Base-by-base conservation (phyloP, 192 early-diverging fungal species). In the Linnemannia exigua region DNA sequence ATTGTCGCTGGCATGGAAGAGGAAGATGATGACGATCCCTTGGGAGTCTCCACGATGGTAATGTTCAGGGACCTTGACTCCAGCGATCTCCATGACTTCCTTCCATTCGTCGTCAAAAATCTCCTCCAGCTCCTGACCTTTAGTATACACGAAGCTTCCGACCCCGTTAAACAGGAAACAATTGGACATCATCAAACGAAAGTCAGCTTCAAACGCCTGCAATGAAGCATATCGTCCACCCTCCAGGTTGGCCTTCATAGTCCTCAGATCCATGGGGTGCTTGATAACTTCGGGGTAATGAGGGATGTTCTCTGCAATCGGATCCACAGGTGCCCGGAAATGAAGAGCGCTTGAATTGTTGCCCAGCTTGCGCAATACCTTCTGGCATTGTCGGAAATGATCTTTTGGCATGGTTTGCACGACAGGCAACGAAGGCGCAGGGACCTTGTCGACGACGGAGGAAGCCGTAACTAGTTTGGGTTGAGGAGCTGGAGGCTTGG, bases 261-360 rank as follows among this genome's bases (percentile, higher is more conserved):
- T 92, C 17, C 80, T 76, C 33, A 93, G 48, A 73, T 93, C 91
- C 90, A 93, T 93, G 1, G 92, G 92, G 19, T 78, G 85, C 48
- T 94, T 93, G 51, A 96, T 91, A 46, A 96, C 77, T 22, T 90
- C 79, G 31, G 90, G 91, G 69, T 96, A 96, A 5, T 88, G 88
- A 0, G 95, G 95, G 50, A 95, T 94, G 31, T 89, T 90, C 22
- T 92, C 81, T 5, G 84, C 87, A 36, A 95, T 88, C 17, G 94
- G 94, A 88, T 95, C 92, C 22, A 96, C 95, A 15, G 94, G 91
- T 25, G 88, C 88, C 33, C 89, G 77, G 79, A 95, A 95, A 20
- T 91, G 92, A 20, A 88, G 79, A 0, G 94, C 92, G 15, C 91
- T 77, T 7, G 80, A 81, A 33, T 93, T 92, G 51, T 81, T 89